Conservation (phyloP, 192 early-diverging fungal genomes). For the Umbelopsis ramanniana region DNA sequence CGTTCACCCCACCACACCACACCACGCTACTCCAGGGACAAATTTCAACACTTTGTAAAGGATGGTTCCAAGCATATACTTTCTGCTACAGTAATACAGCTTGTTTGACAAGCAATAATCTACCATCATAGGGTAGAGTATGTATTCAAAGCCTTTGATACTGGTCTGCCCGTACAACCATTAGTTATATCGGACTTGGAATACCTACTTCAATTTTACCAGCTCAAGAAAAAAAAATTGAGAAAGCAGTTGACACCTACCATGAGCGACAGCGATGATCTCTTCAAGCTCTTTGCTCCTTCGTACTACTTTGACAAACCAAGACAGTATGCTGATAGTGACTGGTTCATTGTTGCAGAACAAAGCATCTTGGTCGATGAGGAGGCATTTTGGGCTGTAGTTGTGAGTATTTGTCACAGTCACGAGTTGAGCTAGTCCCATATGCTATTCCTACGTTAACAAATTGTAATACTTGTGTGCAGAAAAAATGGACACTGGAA, state of each 20-base stretch:
- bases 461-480: not conserved
- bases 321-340: not conserved
- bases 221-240: not conserved
- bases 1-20: too few species aligned
- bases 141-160: too few species aligned
- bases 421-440: not conserved
- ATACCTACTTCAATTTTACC: not conserved
- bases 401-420: slow-evolving; percentile 37
- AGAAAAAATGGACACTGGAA: slow-evolving; percentile 62
- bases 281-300: slow-evolving; percentile 34
- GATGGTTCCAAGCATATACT: too few species aligned
- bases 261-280: slow-evolving; percentile 9
- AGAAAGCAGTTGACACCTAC: not conserved
- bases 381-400: slow-evolving; percentile 52
- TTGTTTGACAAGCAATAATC: too few species aligned
- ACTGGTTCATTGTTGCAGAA: slow-evolving; percentile 46
- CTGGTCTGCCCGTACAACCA: too few species aligned
- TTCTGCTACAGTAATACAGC: too few species aligned
- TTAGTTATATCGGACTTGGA: not conserved
- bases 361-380: slow-evolving; percentile 43
- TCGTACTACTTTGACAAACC: slow-evolving; percentile 19
- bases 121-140: too few species aligned
- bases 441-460: not conserved
- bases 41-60: too few species aligned
- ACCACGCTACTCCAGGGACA: too few species aligned